Evolutionary conservation across 2,329 filamentous ascomycete genomes (phyloP).

Genomic region (Stemphylium lycopersici): DNA sequence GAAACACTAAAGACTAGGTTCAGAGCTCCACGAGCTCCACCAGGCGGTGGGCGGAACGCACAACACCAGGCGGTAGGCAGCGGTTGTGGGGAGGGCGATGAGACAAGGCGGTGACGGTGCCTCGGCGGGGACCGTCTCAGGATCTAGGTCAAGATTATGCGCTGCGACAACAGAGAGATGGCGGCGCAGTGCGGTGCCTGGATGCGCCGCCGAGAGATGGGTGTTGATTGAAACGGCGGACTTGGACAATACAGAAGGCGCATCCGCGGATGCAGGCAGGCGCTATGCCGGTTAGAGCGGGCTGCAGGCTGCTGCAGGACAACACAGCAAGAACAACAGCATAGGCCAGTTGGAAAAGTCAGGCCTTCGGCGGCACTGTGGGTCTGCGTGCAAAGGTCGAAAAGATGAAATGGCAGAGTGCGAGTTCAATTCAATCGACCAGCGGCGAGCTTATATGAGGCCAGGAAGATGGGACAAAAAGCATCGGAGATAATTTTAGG

Average conservation of each 20-base stretch:
- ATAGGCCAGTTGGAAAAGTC: neutral
- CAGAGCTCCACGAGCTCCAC: constrained; percentile 6
- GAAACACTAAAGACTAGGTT: neutral
- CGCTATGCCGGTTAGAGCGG: constrained; percentile 4
- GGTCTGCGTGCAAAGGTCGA: neutral
- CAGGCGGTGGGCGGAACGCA: neutral
- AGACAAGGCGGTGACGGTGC: neutral
- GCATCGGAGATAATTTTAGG: constrained; percentile 39
- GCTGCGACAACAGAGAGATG: neutral
- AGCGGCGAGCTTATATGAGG: too few species aligned
- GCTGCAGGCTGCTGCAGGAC: constrained; percentile 5
- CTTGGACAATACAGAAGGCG: neutral
- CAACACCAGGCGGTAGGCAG: neutral
- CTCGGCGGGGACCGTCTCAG: too few species aligned
- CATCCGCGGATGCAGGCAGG: neutral
- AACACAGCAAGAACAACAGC: constrained; percentile 1
- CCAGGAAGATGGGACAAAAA: constrained; percentile 7
- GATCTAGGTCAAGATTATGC: neutral
- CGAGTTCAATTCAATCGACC: too few species aligned
- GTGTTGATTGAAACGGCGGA: constrained; percentile 1
- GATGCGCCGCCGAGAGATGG: neutral
- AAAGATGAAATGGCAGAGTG: neutral
- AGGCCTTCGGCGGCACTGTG: neutral
- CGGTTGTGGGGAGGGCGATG: constrained; percentile 1
- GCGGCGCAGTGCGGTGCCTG: too few species aligned